Percentiles rank a stretch among this genome's conserved stretches.
phyloP scores from a whole-genome alignment of 257 asterid genomes.

The Primulina eburnea region DNA sequence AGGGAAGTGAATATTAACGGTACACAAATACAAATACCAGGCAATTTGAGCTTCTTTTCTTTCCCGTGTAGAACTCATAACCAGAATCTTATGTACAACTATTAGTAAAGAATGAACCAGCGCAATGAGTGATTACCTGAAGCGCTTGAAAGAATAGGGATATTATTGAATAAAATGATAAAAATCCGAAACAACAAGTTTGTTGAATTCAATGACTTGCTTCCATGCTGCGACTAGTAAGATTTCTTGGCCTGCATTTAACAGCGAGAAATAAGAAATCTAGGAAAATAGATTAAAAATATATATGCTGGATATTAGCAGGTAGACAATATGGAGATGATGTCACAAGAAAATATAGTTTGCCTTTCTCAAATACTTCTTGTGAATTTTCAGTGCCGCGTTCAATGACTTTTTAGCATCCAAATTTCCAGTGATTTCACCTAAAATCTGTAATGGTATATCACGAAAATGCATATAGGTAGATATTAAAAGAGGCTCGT shows the following conservation, averaged over 20 bases:
- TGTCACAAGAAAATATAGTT: constrained; percentile 25
- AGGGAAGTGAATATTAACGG: not conserved
- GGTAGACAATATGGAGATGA: not conserved
- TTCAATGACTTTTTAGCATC: constrained; percentile 82
- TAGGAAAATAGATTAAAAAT: constrained; percentile 5
- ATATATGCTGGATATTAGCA: not conserved
- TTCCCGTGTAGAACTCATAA: not conserved
- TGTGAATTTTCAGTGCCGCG: constrained; percentile 74
- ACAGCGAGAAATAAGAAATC: constrained; percentile 19
- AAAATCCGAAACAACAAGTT: not conserved
- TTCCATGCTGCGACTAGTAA: constrained; percentile 16
- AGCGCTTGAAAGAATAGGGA: constrained; percentile 12
- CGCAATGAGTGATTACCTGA: constrained; percentile 4
- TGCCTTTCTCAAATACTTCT: constrained; percentile 85
- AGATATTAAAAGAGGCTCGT: not conserved
- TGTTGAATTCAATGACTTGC: not conserved
- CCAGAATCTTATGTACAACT: not conserved
- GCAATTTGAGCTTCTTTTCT: not conserved
- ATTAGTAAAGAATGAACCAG: not conserved
- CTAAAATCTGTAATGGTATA: constrained; percentile 56
- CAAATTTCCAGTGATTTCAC: constrained; percentile 86
- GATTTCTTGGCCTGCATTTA: constrained; percentile 65
- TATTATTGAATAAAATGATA: constrained; percentile 8
- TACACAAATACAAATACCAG: not conserved
- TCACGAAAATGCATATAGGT: constrained; percentile 18